phyloP scores from a whole-genome alignment of 2,329 filamentous ascomycete genomes.

The Aspergillus ustus region DNA sequence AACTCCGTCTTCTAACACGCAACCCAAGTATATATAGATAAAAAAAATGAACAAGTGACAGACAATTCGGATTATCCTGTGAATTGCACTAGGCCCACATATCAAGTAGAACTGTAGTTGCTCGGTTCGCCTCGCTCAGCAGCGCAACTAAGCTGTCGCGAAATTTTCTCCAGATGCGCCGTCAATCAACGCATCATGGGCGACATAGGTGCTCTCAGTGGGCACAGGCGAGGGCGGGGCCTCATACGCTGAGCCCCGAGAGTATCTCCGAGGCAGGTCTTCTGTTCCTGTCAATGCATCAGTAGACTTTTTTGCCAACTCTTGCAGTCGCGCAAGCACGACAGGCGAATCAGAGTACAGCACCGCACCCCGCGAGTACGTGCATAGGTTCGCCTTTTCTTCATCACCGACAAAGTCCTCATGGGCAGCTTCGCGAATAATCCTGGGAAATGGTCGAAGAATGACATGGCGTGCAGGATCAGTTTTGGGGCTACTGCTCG shows the following conservation, averaged over 20 bases:
- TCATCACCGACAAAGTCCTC: slow-evolving; percentile 52
- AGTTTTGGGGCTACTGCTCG: slow-evolving; percentile 13
- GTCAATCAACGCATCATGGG: slow-evolving; percentile 12
- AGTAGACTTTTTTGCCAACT: slow-evolving; percentile 41
- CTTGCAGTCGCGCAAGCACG: slow-evolving; percentile 45
- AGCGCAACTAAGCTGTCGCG: slow-evolving; percentile 1
- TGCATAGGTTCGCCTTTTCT: slow-evolving; percentile 48
- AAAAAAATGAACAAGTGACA: background rate
- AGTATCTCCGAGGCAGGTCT: slow-evolving; percentile 18
- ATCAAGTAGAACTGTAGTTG: background rate
- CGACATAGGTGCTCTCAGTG: background rate
- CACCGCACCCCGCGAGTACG: slow-evolving; percentile 56
- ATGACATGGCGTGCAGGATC: slow-evolving; percentile 49
- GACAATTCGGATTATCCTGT: background rate
- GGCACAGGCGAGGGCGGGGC: slow-evolving; percentile 13
- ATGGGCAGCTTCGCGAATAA: slow-evolving; percentile 57
- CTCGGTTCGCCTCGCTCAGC: too few species aligned
- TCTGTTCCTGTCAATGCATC: slow-evolving; percentile 21
- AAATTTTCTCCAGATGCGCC: slow-evolving; percentile 8
- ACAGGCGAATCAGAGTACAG: slow-evolving; percentile 55
- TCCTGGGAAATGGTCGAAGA: slow-evolving; percentile 57
- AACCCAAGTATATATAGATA: background rate
- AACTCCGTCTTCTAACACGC: background rate
- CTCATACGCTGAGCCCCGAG: slow-evolving; percentile 20
- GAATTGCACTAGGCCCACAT: background rate